These are phyloP conservation scores for Diplogelasinospora grovesii DNA, from an alignment of 495 filamentous ascomycete species.

Conservation along the genomic window DNA sequence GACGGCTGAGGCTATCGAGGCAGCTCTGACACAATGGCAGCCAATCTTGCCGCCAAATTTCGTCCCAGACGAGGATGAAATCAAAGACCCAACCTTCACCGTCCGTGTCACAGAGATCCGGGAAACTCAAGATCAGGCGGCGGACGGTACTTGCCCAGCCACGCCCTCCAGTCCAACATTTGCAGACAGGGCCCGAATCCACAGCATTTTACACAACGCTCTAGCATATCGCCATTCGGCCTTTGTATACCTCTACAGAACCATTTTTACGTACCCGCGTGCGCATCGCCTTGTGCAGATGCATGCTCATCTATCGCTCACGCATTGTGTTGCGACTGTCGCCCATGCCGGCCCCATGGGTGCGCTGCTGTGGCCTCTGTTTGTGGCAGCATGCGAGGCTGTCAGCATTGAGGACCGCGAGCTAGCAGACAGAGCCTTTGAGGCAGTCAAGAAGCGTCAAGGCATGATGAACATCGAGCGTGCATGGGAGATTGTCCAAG, in stretches of 20 bases:
- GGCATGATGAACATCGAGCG: conserved; percentile 57
- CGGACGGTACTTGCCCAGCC: conserved; percentile 3
- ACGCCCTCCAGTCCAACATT: conserved; percentile 5
- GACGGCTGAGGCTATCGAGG: conserved; percentile 49
- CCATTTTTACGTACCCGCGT: conserved; percentile 40
- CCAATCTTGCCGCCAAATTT: conserved; percentile 34
- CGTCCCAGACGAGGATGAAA: conserved; percentile 9
- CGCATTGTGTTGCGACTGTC: conserved; percentile 48
- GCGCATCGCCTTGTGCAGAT: conserved; percentile 42
- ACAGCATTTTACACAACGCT: conserved; percentile 52
- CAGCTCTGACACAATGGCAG: conserved; percentile 49
- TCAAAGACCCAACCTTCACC: background rate
- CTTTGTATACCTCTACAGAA: conserved; percentile 55
- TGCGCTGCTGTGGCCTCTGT: conserved; percentile 55
- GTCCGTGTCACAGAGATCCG: background rate
- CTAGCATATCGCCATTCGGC: conserved; percentile 56
- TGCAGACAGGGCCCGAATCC: conserved; percentile 28
- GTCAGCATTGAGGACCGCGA: conserved; percentile 30
- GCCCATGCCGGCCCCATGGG: conserved; percentile 49
- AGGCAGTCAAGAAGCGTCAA: conserved; percentile 43
- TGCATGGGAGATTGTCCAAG: conserved; percentile 50
- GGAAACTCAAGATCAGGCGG: background rate
- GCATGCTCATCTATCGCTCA: conserved; percentile 42
- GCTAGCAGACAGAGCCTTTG: conserved; percentile 42
- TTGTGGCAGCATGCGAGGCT: conserved; percentile 53